Percentiles rank a stretch among this genome's conserved stretches.
Conservation (phyloP, 1,284 basidiomycete species). For the Apiotrichum gamsii region DNA sequence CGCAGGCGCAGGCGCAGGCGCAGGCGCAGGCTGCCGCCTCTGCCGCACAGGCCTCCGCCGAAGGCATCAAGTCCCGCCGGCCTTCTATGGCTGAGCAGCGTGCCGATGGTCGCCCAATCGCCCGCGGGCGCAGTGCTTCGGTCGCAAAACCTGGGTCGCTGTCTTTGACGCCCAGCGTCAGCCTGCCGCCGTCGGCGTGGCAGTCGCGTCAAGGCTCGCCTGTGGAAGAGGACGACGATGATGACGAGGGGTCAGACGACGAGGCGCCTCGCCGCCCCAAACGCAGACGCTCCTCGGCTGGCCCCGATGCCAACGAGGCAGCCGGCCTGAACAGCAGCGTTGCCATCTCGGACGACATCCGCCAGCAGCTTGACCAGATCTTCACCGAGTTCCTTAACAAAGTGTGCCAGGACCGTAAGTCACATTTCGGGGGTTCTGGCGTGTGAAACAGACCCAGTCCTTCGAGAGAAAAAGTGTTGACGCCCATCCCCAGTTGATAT, state of each 20-base stretch:
- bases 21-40: no score
- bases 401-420: conserved; percentile 83
- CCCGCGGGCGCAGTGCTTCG: conserved; percentile 34
- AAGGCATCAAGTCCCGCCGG: conserved; percentile 8
- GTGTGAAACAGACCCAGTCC: no score
- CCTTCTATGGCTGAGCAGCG: conserved; percentile 22
- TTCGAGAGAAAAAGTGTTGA: conserved; percentile 1
- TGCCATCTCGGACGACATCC: conserved; percentile 58
- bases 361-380: conserved; percentile 74
- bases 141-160: conserved; percentile 26
- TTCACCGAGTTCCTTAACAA: conserved; percentile 85
- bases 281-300: conserved; percentile 36
- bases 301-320: conserved; percentile 16
- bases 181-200: conserved; percentile 41
- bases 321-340: conserved; percentile 10
- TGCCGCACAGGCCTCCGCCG: not conserved
- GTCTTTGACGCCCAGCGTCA: conserved; percentile 25
- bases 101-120: conserved; percentile 37
- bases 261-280: conserved; percentile 28
- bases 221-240: conserved; percentile 31
- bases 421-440: no score
- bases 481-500: conserved; percentile 64
- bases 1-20: conserved; percentile 1
- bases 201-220: conserved; percentile 36
- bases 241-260: conserved; percentile 38